Conservation (phyloP, 2,329 filamentous ascomycete genomes). For the Talaromyces marneffei region DNA sequence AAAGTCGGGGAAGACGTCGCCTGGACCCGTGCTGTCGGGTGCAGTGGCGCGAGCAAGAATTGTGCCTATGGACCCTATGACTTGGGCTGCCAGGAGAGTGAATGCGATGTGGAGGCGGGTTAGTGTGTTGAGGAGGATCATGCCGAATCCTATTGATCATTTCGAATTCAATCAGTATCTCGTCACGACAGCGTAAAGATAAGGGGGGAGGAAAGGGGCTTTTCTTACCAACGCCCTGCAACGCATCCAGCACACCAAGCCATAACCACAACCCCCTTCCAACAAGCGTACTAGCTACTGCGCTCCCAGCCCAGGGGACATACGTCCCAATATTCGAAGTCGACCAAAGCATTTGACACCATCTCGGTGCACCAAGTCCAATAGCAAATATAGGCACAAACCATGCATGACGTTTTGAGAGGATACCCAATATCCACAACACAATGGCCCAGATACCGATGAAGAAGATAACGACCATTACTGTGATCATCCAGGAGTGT, state of each 20-base stretch:
- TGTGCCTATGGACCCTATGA: conserved; percentile 53
- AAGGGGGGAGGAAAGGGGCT: not conserved
- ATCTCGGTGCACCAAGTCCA: conserved; percentile 54
- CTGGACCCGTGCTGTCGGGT: conserved; percentile 53
- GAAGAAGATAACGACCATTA: conserved; percentile 40
- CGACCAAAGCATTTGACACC: conserved; percentile 59
- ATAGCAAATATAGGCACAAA: conserved; percentile 58
- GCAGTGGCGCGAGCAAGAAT: conserved; percentile 54
- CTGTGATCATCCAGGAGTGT: conserved; percentile 47
- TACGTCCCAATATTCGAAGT: conserved; percentile 52
- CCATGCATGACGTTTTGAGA: conserved; percentile 54
- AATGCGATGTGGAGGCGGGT: conserved; percentile 52
- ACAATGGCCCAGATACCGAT: conserved; percentile 48
- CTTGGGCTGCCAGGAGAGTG: conserved; percentile 41
- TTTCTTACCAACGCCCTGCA: conserved; percentile 51
- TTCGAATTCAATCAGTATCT: not conserved
- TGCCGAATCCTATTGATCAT: conserved; percentile 44
- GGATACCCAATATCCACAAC: conserved; percentile 46
- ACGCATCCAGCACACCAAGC: conserved; percentile 55
- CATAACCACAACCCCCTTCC: conserved; percentile 55
- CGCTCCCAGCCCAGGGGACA: conserved; percentile 52
- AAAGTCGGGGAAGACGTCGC: conserved; percentile 54
- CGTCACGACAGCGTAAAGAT: fast-evolving
- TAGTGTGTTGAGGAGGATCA: conserved; percentile 57
- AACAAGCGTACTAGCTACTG: conserved; percentile 47